phyloP scores from a whole-genome alignment of 2,329 filamentous ascomycete species.

The Sporothrix sp. region DNA sequence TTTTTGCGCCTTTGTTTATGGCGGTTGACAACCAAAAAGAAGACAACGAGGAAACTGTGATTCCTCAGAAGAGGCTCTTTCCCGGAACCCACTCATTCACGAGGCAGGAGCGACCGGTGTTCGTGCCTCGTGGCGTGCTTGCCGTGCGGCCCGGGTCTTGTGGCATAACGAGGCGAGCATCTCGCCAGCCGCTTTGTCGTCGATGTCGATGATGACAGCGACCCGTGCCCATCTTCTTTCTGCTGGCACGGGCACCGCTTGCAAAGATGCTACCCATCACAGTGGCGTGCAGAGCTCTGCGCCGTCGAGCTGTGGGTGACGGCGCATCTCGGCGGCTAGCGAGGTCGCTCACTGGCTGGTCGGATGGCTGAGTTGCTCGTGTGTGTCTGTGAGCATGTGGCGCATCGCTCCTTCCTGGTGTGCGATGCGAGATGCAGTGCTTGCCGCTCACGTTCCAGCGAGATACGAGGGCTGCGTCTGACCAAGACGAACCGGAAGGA shows the following conservation, averaged over 20 bases:
- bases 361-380: not conserved
- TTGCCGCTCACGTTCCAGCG: not conserved
- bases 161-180: too few relatives aligned
- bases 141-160: not conserved
- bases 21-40: not conserved
- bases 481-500: not conserved
- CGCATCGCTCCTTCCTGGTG: conserved; percentile 1
- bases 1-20: not conserved
- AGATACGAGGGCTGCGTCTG: not conserved
- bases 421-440: not conserved
- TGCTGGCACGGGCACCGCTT: conserved; percentile 5
- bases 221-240: not conserved
- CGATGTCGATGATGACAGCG: too few relatives aligned
- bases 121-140: not conserved
- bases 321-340: not conserved
- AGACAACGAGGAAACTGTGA: not conserved
- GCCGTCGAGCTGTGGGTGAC: too few relatives aligned
- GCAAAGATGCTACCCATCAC: too few relatives aligned
- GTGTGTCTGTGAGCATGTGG: not conserved
- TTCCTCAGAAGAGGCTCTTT: not conserved
- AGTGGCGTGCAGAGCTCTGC: too few relatives aligned
- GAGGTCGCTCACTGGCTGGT: not conserved
- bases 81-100: not conserved
- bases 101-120: not conserved
- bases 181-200: too few relatives aligned